Evolutionary conservation across 768 basidiomycete species (phyloP).

Genomic region (Mycena filopes): DNA sequence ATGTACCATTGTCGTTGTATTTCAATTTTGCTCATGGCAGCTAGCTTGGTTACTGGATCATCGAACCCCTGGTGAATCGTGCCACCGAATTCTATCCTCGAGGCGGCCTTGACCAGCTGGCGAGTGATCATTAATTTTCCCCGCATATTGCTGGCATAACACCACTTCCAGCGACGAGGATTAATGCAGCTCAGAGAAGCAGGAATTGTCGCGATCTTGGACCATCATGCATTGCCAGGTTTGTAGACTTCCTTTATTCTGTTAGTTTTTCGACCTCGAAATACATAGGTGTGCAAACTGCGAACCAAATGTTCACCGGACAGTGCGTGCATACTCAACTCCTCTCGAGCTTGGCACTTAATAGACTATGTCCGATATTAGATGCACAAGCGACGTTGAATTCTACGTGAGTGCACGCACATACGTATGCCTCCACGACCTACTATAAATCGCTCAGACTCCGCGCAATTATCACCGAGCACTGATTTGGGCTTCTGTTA

Average conservation of each 20-base stretch:
- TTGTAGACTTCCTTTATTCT: not conserved
- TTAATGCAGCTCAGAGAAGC: conserved; percentile 67
- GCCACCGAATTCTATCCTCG: conserved; percentile 70
- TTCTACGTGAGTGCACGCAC: conserved; percentile 68
- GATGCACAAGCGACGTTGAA: conserved; percentile 74
- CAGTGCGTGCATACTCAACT: conserved; percentile 53
- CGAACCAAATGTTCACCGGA: conserved; percentile 76
- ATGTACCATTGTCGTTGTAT: conserved; percentile 34
- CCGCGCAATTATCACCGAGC: conserved; percentile 80
- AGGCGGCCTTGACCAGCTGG: conserved; percentile 75
- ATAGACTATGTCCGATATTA: conserved; percentile 37
- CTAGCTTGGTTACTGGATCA: conserved; percentile 86
- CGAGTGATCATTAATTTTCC: conserved; percentile 43
- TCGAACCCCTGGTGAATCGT: conserved; percentile 77
- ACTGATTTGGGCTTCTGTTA: conserved; percentile 83
- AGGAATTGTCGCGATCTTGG: conserved; percentile 73
- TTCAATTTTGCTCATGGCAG: not conserved
- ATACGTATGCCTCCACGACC: not conserved
- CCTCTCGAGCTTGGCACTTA: not conserved
- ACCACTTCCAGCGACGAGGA: conserved; percentile 64
- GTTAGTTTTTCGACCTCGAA: conserved; percentile 56
- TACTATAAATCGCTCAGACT: conserved; percentile 53
- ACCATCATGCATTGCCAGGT: conserved; percentile 69
- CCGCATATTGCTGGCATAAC: not conserved
- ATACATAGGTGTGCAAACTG: conserved; percentile 69